Base-by-base conservation (phyloP, 129 eudicot species). In the Flaveria linearis region DNA sequence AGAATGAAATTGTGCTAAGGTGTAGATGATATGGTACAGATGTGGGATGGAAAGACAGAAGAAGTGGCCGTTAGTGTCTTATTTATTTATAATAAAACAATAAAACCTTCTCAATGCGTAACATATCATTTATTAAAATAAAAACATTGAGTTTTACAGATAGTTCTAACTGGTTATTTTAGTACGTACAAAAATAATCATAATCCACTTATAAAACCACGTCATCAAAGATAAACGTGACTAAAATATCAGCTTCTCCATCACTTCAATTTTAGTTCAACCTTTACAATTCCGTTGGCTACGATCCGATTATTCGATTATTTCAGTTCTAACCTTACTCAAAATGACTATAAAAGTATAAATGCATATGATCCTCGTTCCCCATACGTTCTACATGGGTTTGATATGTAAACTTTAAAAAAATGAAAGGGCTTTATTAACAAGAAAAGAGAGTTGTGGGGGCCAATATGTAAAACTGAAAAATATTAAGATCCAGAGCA, bases 401-500 rank as follows among this genome's bases (percentile, higher is more conserved):
- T 15, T 52, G 60, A 52, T 52, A n/a, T 52, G 60, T n/a, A 52
- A 13, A n/a, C 9, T 52, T 36, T n/a, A 13, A 20, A 58, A 23
- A 58, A 23, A 11, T 25, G 0, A 0, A 58, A 58, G 65, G 65
- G 65, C 8, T 25, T 1, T n/a, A 23, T 58, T 25, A 58, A 4
- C 14, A 6, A 62, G 7, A 33, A 68, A 25, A 56, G 30, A 41
- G 4, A 55, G 50, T 53, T 30, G 11, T 30, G 8, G 30, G 69
- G 81, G 64, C 26, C 25, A 0, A 58, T 18, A 3, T 61, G 53
- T 71, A 60, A 78, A 50, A 28, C 6, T 3, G 4, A 68, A 41
- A 61, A 78, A 36, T 63, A 50, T 16, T 8, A 66, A 66, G 50
- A 66, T 17, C 11, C 5, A 30, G 18, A 30, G 18, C 72, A 76